Evolutionary conservation across 108 stramenopile genomes (phyloP).

Genomic region (Cyclotella cryptica): DNA sequence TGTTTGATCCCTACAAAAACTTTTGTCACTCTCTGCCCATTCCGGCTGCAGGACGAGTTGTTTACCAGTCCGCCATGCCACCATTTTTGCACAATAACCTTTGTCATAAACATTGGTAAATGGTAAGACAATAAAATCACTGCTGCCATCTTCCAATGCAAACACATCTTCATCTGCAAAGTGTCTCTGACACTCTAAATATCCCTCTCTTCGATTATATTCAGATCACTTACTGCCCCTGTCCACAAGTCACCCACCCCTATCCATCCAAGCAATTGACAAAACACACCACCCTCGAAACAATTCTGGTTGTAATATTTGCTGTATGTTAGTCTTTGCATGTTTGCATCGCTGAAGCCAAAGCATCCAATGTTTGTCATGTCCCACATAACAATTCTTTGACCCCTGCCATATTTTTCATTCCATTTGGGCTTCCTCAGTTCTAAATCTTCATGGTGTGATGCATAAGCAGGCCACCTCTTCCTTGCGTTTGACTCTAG

Average conservation of each 20-base stretch:
- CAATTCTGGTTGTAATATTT: too few relatives aligned
- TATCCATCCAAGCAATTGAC: slow-evolving; percentile 22
- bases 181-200: slow-evolving; percentile 23
- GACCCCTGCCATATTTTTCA: slow-evolving; percentile 14
- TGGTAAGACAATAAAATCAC: background rate
- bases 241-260: slow-evolving; percentile 7
- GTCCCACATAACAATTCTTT: slow-evolving; percentile 42
- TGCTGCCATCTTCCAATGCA: background rate
- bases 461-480: slow-evolving; percentile 41
- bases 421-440: slow-evolving; percentile 25
- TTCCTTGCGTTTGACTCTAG: background rate
- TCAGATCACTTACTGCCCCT: slow-evolving; percentile 28
- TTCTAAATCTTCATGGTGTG: slow-evolving; percentile 21
- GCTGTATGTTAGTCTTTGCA: slow-evolving; percentile 14
- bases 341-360: slow-evolving; percentile 22
- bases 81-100: slow-evolving; percentile 21
- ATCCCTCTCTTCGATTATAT: slow-evolving; percentile 24
- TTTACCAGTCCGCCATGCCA: slow-evolving; percentile 8
- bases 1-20: background rate
- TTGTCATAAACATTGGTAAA: slow-evolving; percentile 30
- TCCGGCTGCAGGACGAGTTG: background rate
- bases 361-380: slow-evolving; percentile 33
- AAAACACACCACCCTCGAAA: slow-evolving; percentile 26
- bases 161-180: slow-evolving; percentile 26
- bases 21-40: background rate